Percentiles rank a stretch among this genome's conserved stretches.
These are phyloP conservation scores for Tolypocladium endophyticum DNA, from an alignment of 2,329 filamentous ascomycete species.

Conservation along the genomic window DNA sequence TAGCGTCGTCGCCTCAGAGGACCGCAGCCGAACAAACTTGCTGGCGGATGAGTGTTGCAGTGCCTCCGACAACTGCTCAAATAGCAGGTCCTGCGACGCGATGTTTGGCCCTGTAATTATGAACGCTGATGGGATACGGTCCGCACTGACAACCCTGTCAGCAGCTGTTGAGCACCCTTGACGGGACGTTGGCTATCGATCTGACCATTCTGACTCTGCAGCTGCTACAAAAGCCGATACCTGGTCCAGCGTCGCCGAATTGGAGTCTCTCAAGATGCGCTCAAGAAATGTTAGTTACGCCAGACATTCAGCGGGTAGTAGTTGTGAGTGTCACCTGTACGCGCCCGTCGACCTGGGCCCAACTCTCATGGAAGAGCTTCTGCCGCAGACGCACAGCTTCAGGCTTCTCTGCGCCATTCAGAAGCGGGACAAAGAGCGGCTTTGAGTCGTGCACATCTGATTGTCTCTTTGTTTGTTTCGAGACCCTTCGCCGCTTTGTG, in stretches of 20 bases:
- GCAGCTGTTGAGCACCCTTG: background rate
- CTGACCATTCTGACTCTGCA: constrained; percentile 20
- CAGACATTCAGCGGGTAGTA: background rate
- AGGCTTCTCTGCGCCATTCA: constrained; percentile 42
- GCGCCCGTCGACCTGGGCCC: constrained; percentile 51
- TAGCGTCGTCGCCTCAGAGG: constrained; percentile 61
- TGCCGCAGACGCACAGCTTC: constrained; percentile 42
- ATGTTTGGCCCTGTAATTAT: constrained; percentile 72
- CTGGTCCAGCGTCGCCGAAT: constrained; percentile 47
- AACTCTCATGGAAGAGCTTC: constrained; percentile 49
- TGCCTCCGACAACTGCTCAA: constrained; percentile 54
- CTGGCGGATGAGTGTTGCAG: constrained; percentile 36
- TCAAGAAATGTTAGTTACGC: constrained; percentile 13
- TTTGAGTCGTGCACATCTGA: constrained; percentile 4
- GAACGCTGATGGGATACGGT: constrained; percentile 57
- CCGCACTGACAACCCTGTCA: constrained; percentile 17
- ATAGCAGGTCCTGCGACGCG: constrained; percentile 64
- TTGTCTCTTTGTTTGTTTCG: constrained; percentile 21
- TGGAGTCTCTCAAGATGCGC: constrained; percentile 48
- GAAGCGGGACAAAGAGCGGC: constrained; percentile 37
- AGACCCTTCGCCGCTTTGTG: constrained; percentile 46
- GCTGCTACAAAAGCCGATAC: constrained; percentile 45
- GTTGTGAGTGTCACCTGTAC: constrained; percentile 35
- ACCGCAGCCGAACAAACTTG: constrained; percentile 56
- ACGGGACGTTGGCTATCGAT: background rate